phyloP scores from a whole-genome alignment of 2,329 filamentous ascomycete genomes.

The Magnaporthiopsis incrustans region DNA sequence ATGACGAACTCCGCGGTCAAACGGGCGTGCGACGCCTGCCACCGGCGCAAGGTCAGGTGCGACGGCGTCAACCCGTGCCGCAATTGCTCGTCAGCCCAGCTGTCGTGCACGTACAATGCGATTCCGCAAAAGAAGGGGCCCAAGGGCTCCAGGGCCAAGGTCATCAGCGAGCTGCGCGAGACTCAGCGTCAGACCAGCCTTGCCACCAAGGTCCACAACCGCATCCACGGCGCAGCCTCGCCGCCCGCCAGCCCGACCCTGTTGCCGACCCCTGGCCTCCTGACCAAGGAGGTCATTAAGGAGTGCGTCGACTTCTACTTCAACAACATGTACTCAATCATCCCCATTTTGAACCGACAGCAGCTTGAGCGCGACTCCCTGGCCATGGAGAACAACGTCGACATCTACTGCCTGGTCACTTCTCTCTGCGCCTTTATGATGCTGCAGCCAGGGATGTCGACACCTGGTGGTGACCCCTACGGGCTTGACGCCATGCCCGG shows the following conservation, averaged over 20 bases:
- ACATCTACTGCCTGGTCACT: constrained; percentile 56
- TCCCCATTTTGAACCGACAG: constrained; percentile 54
- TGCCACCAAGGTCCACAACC: constrained; percentile 52
- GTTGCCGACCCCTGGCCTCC: constrained; percentile 49
- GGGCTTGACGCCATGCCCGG: constrained; percentile 49
- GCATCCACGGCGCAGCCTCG: constrained; percentile 46
- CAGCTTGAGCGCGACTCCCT: constrained; percentile 49
- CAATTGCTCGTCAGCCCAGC: constrained; percentile 59
- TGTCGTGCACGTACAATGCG: constrained; percentile 66
- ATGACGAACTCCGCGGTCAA: constrained; percentile 45
- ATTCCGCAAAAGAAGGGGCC: constrained; percentile 71
- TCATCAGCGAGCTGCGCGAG: constrained; percentile 65
- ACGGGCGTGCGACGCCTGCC: constrained; percentile 62
- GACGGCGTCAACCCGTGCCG: constrained; percentile 63
- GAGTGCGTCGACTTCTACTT: constrained; percentile 63
- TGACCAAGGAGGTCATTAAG: constrained; percentile 56
- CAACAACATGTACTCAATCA: constrained; percentile 54
- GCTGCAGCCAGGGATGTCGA: constrained; percentile 59
- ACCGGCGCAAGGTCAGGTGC: constrained; percentile 68
- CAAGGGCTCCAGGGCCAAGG: constrained; percentile 66
- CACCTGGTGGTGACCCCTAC: constrained; percentile 48
- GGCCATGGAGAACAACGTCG: constrained; percentile 54
- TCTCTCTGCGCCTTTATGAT: constrained; percentile 61
- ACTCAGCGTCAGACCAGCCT: constrained; percentile 60
- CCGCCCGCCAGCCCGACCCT: constrained; percentile 38